Evolutionary conservation across 2,329 filamentous ascomycete species (phyloP).

Genomic region (Gnomoniopsis sp.): DNA sequence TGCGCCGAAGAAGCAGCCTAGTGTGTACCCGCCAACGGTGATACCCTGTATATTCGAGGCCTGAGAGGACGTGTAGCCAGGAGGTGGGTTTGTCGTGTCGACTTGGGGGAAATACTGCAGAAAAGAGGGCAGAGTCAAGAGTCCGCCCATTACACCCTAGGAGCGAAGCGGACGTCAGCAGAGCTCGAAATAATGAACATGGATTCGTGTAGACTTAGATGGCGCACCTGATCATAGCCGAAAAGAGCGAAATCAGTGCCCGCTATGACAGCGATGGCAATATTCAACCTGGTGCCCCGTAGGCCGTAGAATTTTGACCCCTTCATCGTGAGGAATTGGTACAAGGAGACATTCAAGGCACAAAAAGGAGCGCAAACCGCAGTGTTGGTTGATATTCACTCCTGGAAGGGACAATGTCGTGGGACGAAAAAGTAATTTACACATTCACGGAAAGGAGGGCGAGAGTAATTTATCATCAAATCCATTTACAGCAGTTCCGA

Average conservation of each 20-base stretch:
- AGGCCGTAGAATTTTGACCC: conserved; percentile 16
- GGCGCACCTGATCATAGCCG: conserved; percentile 16
- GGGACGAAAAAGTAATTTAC: no score
- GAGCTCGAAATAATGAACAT: neutral
- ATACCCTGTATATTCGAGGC: conserved; percentile 18
- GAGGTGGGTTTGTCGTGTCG: conserved; percentile 12
- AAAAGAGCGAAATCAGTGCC: conserved; percentile 19
- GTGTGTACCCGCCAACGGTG: conserved; percentile 18
- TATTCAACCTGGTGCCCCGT: conserved; percentile 13
- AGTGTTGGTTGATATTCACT: no score
- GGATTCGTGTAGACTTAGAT: neutral
- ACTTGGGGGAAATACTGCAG: conserved; percentile 15
- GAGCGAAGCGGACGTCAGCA: neutral
- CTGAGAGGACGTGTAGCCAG: conserved; percentile 12
- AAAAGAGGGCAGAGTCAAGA: conserved; percentile 12
- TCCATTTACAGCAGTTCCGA: no score
- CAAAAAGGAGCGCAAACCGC: no score
- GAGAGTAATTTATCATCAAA: no score
- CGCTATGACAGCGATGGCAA: conserved; percentile 18
- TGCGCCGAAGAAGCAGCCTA: conserved; percentile 19
- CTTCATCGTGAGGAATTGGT: conserved; percentile 6
- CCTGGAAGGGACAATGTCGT: no score
- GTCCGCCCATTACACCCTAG: conserved; percentile 9
- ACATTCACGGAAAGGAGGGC: no score
- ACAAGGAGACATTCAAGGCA: neutral